Percentiles rank a stretch among this genome's conserved stretches.
phyloP scores from a whole-genome alignment of 495 filamentous ascomycete genomes.

The Barbatosphaeria neglecta region DNA sequence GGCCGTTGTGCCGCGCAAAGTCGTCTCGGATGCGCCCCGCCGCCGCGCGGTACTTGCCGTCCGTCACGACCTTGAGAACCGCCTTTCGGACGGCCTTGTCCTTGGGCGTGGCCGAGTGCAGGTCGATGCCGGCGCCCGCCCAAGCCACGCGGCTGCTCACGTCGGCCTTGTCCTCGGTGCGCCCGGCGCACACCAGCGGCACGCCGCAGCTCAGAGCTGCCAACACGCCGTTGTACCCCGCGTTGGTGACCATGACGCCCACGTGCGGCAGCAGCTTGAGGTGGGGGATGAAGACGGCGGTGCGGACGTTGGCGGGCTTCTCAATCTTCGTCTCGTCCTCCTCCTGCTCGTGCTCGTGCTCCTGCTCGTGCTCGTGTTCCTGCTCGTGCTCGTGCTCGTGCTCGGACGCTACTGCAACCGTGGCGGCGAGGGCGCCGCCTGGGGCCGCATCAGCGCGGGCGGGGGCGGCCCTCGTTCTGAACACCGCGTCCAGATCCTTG shows the following conservation, averaged over 20 bases:
- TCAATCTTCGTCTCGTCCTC: background rate
- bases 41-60: background rate
- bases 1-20: background rate
- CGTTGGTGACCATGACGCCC: conserved; percentile 6
- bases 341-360: background rate
- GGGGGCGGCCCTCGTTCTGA: background rate
- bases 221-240: conserved; percentile 4
- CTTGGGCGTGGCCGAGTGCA: conserved; percentile 1
- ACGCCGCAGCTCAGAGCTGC: conserved; percentile 4
- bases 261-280: conserved; percentile 1
- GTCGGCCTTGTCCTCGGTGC: conserved; percentile 6
- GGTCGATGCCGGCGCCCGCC: conserved; percentile 6
- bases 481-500: background rate
- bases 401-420: background rate
- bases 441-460: background rate
- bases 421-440: too few relatives aligned
- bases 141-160: conserved; percentile 6
- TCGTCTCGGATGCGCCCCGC: background rate
- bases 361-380: background rate
- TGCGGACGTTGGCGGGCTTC: background rate
- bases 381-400: background rate
- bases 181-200: conserved; percentile 5
- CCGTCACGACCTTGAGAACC: background rate
- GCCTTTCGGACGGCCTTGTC: background rate
- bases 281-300: background rate